Evolutionary conservation across 1,284 basidiomycete genomes (phyloP).

Genomic region (Puccinia coronata): DNA sequence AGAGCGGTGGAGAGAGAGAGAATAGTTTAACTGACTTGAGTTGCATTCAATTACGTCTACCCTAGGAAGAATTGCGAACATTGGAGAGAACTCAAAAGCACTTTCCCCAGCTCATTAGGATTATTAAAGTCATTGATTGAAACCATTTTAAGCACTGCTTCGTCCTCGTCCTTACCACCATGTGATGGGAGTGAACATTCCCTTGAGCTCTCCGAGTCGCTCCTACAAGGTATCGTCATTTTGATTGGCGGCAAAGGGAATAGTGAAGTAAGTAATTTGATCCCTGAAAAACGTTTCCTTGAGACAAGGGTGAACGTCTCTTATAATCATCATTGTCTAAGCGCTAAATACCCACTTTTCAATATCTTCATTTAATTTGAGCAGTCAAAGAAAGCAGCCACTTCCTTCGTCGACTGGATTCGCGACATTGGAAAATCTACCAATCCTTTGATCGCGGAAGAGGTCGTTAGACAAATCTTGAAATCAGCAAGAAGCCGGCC

Average conservation of each 20-base stretch:
- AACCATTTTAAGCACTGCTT: not conserved
- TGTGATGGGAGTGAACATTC: not conserved
- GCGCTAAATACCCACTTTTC: not conserved
- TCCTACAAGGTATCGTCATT: slow-evolving; percentile 41
- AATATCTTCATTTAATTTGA: not conserved
- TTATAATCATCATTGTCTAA: not conserved
- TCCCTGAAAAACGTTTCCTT: not conserved
- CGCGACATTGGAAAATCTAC: slow-evolving; percentile 5
- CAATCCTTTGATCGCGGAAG: slow-evolving; percentile 5
- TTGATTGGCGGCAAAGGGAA: slow-evolving; percentile 44
- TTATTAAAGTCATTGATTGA: slow-evolving; percentile 4
- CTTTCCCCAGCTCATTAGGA: slow-evolving; percentile 23
- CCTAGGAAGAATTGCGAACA: slow-evolving; percentile 19
- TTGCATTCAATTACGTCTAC: not conserved
- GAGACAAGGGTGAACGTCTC: not conserved
- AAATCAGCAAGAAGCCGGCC: slow-evolving; percentile 3
- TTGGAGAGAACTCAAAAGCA: slow-evolving; percentile 43
- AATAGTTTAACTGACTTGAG: not conserved
- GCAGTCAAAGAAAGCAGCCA: slow-evolving; percentile 21
- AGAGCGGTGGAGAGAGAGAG: not conserved
- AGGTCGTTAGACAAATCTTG: not conserved
- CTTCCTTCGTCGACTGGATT: not conserved
- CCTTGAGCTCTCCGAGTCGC: not conserved
- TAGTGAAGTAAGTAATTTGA: slow-evolving; percentile 23
- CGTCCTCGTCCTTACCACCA: not conserved